Base-by-base conservation (phyloP, 768 basidiomycete species). In the Mycena rebaudengoi region DNA sequence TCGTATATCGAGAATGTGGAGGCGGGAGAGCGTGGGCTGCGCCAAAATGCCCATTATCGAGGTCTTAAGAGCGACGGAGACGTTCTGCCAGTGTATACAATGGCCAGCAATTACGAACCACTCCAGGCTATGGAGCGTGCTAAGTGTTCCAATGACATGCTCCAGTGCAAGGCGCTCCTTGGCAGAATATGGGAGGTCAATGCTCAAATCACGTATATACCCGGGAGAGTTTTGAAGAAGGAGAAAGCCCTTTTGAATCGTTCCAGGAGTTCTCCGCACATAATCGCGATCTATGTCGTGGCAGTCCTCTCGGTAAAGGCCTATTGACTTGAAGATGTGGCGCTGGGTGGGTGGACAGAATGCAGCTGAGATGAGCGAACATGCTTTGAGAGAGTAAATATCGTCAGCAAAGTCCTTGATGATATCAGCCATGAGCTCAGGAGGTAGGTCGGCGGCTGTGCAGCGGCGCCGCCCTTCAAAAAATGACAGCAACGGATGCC, bases 401-500 rank as follows among this genome's bases (percentile, higher is more conserved):
- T 69, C 64, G 33, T 62, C 21, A 11, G 52, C 39, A 25, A 69
- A 51, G n/a, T 69, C 67, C 52, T 69, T 64, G 25, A 69, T 46
- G 51, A 68, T 62, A 6, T 32, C 37, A 2, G 54, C 55, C 28
- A 65, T 40, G 25, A 65, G 64, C 46, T 68, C 64, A 16, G 18
- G 37, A 8, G 63, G 60, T 10, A 68, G 32, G 18, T n/a, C n/a
- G n/a, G n/a, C n/a, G n/a, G n/a, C n/a, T n/a, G n/a, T n/a, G n/a
- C n/a, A n/a, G n/a, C n/a, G n/a, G n/a, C n/a, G n/a, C n/a, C n/a
- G n/a, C n/a, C n/a, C n/a, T n/a, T n/a, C n/a, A n/a, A n/a, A n/a
- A n/a, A n/a, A n/a, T n/a, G n/a, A n/a, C n/a, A n/a, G n/a, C n/a
- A n/a, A n/a, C n/a, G n/a, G n/a, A n/a, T n/a, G n/a, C n/a, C n/a